Evolutionary conservation across 192 early-diverging fungal species (phyloP).

Genomic region (Funneliformis geosporum): DNA sequence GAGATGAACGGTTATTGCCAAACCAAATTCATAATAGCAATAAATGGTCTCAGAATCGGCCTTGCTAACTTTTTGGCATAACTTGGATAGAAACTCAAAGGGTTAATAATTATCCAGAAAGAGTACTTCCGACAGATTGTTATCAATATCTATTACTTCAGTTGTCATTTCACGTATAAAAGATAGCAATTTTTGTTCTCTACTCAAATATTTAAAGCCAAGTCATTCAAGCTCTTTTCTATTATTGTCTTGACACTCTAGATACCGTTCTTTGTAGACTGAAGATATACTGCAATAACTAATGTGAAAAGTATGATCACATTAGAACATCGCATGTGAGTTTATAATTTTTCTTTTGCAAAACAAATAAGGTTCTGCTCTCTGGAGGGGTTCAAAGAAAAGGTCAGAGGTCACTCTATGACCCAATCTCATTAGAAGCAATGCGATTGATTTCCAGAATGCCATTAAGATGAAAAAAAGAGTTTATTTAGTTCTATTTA

Average conservation of each 20-base stretch:
- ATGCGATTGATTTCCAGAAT: not conserved
- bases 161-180: not conserved
- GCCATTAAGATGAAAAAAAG: slow-evolving; percentile 8
- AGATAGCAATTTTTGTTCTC: not conserved
- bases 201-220: not conserved
- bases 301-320: slow-evolving; percentile 5
- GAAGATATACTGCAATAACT: not conserved
- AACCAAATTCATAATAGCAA: not conserved
- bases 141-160: not conserved
- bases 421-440: too few species aligned
- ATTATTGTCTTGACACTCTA: not conserved
- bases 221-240: not conserved
- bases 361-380: slow-evolving; percentile 13
- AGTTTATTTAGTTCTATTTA: not conserved
- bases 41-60: not conserved
- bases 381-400: slow-evolving; percentile 1
- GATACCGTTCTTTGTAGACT: slow-evolving; percentile 16
- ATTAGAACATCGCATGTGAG: slow-evolving; percentile 18
- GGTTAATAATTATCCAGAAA: not conserved
- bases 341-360: slow-evolving; percentile 15
- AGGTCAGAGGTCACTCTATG: slow-evolving; percentile 2
- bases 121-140: not conserved
- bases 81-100: not conserved
- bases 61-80: not conserved
- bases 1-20: not conserved